Evolutionary conservation across 768 basidiomycete genomes (phyloP), one percentile per base, ranked within the genome.

Genomic region (Phallus indusiatus): DNA sequence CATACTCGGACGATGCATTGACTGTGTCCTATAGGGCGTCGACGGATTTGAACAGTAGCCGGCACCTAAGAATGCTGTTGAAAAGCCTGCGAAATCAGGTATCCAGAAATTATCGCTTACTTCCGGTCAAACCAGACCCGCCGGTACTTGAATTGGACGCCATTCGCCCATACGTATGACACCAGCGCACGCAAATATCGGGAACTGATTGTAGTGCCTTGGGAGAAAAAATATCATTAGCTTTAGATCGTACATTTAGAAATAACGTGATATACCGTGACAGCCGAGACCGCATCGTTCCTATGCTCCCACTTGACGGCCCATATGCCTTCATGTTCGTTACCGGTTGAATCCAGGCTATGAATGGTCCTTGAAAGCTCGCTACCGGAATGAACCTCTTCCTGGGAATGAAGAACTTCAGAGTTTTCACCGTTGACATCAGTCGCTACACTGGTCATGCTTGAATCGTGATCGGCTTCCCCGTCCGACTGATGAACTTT

Each of bases 301-400:
- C 89, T 78, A 68, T 87, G 81, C 24, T 78, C 74, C 86, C 86
- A 92, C 67, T 90, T 92, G 46, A 90, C 76, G 65, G 86, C 86
- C 82, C 86, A 90, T 60, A 84, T 83, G 5, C 75, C 42, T 14
- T 42, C 42, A n/a, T 62, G 55, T 83, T 80, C 87, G 88, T 90
- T 11, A 65, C 64, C 5, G 76, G n/a, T 42, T 10, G 42, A 42
- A n/a, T 42, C 42, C 2, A 28, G 28, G 28, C n/a, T n/a, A n/a
- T n/a, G n/a, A n/a, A n/a, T n/a, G n/a, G 28, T 28, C 28, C 28
- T 28, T 28, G 28, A 28, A 28, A 28, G 28, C 28, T 28, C 28
- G 28, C 28, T 28, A 7, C 28, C 47, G 35, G 75, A 75, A 47
- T 84, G 82, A 24, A 78, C 77, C 2, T 73, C 76, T 64, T 83